phyloP scores from a whole-genome alignment of 345 rosid genomes.

The Lumnitzera racemosa region DNA sequence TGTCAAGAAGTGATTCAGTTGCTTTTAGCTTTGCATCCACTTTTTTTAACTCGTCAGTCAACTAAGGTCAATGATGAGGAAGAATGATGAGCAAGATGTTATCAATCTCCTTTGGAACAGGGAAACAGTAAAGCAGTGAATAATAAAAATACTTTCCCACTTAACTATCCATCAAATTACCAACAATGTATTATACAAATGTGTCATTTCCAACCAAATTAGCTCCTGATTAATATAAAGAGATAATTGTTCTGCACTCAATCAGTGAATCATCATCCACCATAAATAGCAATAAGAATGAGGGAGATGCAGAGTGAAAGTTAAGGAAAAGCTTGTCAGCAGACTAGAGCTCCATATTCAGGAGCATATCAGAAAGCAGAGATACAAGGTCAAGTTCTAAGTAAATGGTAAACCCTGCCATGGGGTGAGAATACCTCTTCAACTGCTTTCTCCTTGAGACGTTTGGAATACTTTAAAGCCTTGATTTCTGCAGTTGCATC shows the following conservation, averaged over 20 bases:
- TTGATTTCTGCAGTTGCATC: conserved; percentile 37
- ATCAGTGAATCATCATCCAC: no score
- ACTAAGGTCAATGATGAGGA: conserved; percentile 13
- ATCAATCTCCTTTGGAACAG: no score
- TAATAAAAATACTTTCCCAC: not conserved
- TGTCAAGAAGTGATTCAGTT: conserved; percentile 34
- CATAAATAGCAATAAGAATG: no score
- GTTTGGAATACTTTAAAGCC: conserved; percentile 33
- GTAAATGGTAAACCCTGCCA: not conserved
- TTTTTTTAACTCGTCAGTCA: conserved; percentile 30
- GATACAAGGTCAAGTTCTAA: not conserved
- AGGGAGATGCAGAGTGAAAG: no score
- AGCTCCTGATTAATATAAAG: no score
- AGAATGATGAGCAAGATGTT: conserved; percentile 1
- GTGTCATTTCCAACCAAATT: not conserved
- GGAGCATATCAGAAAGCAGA: no score
- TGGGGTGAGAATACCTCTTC: conserved; percentile 28
- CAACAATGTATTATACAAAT: not conserved
- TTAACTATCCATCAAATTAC: no score
- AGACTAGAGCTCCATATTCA: no score
- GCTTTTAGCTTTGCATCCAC: conserved; percentile 38
- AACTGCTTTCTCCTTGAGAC: conserved; percentile 36
- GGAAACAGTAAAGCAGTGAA: not conserved
- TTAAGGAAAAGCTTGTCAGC: no score
- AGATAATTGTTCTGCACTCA: no score